phyloP scores from a whole-genome alignment of 345 rosid species.

The Gossypium ekmanianum region DNA sequence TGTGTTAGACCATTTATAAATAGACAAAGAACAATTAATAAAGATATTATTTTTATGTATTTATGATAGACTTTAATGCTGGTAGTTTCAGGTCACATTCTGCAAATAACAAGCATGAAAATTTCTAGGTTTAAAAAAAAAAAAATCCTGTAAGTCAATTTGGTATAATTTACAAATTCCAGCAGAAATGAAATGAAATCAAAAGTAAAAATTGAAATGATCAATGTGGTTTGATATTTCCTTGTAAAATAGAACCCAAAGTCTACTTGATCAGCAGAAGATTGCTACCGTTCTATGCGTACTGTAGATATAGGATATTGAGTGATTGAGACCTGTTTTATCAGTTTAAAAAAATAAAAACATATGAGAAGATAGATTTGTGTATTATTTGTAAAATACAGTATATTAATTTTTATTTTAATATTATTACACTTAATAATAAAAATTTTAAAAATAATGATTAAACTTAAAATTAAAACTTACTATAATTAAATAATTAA shows the following conservation, averaged over 20 bases:
- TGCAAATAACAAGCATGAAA: conserved; percentile 18
- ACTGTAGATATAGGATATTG: neutral
- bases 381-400: no score
- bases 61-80: conserved; percentile 43
- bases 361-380: no score
- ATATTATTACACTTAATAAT: no score
- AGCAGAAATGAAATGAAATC: neutral
- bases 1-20: conserved; percentile 9
- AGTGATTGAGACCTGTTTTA: no score
- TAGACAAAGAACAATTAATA: conserved; percentile 2
- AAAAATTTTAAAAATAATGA: no score
- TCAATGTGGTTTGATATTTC: neutral
- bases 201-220: neutral
- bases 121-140: neutral
- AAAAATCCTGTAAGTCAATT: neutral
- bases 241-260: no score
- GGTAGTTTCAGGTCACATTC: conserved; percentile 57
- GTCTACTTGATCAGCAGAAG: neutral
- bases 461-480: no score
- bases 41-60: conserved; percentile 17
- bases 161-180: neutral
- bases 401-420: no score
- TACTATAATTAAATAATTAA: no score
- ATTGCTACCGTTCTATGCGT: no score
- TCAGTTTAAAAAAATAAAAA: no score